Evolutionary conservation across 2,329 filamentous ascomycete species (phyloP).

Genomic region (Penicillium sp.): DNA sequence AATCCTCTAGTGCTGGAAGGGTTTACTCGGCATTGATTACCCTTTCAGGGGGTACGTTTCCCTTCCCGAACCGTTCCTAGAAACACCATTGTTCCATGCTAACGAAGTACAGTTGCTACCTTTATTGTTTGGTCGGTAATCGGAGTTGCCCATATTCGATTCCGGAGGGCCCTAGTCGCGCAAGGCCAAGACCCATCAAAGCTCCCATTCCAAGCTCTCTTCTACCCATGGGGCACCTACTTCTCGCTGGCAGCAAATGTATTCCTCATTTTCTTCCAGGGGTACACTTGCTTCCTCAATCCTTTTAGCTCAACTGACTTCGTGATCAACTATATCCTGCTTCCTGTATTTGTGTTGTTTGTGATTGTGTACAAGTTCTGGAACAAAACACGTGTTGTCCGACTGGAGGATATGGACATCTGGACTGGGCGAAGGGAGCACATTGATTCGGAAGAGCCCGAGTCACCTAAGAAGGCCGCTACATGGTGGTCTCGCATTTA

Average conservation of each 20-base stretch:
- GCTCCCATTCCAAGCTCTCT: conserved; percentile 50
- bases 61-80: background rate
- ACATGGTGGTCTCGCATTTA: conserved; percentile 20
- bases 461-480: conserved; percentile 1
- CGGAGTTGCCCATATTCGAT: conserved; percentile 43
- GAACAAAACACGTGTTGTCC: conserved; percentile 38
- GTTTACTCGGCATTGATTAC: conserved; percentile 35
- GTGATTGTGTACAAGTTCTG: conserved; percentile 49
- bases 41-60: conserved; percentile 31
- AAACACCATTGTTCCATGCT: background rate
- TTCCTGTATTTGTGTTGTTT: conserved; percentile 51
- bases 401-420: conserved; percentile 40
- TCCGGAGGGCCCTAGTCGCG: conserved; percentile 37
- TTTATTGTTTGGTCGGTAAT: conserved; percentile 45
- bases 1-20: conserved; percentile 31
- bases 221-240: conserved; percentile 54
- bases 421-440: conserved; percentile 36
- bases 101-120: conserved; percentile 30
- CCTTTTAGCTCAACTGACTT: conserved; percentile 52
- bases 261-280: conserved; percentile 52
- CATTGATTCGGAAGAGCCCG: conserved; percentile 12
- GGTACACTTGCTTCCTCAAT: conserved; percentile 52
- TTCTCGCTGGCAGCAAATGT: conserved; percentile 48
- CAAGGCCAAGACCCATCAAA: conserved; percentile 39
- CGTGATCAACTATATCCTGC: conserved; percentile 55